Percentiles rank a stretch among this genome's conserved stretches.
These are phyloP conservation scores for Dionaea muscipula DNA, from an alignment of 179 eudicot species.

Conservation along the genomic window DNA sequence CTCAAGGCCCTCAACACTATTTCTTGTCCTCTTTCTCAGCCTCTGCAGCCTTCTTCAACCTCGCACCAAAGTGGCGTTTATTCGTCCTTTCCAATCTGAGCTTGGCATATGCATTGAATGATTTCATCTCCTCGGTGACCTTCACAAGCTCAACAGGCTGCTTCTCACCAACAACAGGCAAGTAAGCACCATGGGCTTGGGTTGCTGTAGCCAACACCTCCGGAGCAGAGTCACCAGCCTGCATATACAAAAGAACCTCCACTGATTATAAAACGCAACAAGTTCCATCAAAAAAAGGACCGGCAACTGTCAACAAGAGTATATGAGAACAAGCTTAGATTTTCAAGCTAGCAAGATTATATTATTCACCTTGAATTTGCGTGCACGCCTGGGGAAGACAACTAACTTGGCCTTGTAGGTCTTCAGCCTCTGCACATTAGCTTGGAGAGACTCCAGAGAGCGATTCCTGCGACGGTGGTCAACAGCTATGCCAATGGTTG, in stretches of 20 bases:
- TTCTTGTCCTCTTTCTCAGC: constrained; percentile 75
- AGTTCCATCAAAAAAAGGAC: no score
- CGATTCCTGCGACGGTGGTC: constrained; percentile 75
- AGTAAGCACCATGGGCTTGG: constrained; percentile 47
- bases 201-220: constrained; percentile 68
- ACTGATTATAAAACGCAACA: no score
- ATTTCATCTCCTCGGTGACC: constrained; percentile 51
- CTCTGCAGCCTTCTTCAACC: constrained; percentile 68
- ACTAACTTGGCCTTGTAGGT: constrained; percentile 79
- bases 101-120: constrained; percentile 61
- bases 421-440: constrained; percentile 64
- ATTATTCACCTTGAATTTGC: constrained; percentile 41
- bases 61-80: constrained; percentile 47
- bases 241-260: neutral
- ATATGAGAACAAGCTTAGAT: neutral
- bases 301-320: neutral
- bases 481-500: constrained; percentile 75
- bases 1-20: no score
- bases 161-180: constrained; percentile 43
- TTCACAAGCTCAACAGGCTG: constrained; percentile 53
- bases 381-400: constrained; percentile 71
- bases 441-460: constrained; percentile 60
- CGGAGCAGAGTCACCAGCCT: constrained; percentile 70
- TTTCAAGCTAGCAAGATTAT: neutral
- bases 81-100: constrained; percentile 54